Percentiles rank a stretch among this genome's conserved stretches.
Conservation (phyloP, 371 early-diverging fungal species). For the Syncephalis plumigaleata region DNA sequence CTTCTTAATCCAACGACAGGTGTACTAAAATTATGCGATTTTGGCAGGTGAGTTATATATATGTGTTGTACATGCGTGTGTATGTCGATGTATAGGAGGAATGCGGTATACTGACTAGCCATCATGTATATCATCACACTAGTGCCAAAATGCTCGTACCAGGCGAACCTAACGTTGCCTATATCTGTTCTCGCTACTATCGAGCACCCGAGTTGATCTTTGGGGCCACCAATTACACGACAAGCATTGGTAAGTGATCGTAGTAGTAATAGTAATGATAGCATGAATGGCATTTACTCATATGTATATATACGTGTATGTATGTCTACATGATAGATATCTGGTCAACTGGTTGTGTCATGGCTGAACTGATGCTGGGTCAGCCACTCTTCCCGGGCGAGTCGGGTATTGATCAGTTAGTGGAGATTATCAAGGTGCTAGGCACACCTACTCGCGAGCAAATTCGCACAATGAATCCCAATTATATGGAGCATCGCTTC, state of each 20-base stretch:
- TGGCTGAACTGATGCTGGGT: constrained; percentile 94
- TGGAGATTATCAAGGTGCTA: constrained; percentile 97
- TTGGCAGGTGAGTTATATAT: constrained; percentile 59
- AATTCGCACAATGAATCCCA: constrained; percentile 88
- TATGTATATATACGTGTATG: no score
- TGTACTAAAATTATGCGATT: constrained; percentile 95
- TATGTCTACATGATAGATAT: constrained; percentile 75
- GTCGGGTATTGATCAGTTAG: constrained; percentile 97
- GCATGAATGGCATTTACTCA: no score
- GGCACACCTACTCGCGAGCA: constrained; percentile 97
- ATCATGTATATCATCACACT: no score
- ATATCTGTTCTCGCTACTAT: constrained; percentile 98
- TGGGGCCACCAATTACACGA: constrained; percentile 89
- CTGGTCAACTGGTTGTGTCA: constrained; percentile 99
- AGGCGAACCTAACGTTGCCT: constrained; percentile 92
- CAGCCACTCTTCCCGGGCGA: constrained; percentile 98
- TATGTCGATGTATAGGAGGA: no score
- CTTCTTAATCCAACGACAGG: constrained; percentile 79
- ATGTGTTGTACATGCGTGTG: no score
- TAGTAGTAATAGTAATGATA: no score
- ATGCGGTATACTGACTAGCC: no score
- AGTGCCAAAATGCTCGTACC: constrained; percentile 87
- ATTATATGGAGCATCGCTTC: constrained; percentile 95
- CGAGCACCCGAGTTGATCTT: constrained; percentile 97
- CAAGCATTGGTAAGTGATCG: constrained; percentile 49